Base-by-base conservation (phyloP, 78 protist species). In the Dictyostelium firmibasis region DNA sequence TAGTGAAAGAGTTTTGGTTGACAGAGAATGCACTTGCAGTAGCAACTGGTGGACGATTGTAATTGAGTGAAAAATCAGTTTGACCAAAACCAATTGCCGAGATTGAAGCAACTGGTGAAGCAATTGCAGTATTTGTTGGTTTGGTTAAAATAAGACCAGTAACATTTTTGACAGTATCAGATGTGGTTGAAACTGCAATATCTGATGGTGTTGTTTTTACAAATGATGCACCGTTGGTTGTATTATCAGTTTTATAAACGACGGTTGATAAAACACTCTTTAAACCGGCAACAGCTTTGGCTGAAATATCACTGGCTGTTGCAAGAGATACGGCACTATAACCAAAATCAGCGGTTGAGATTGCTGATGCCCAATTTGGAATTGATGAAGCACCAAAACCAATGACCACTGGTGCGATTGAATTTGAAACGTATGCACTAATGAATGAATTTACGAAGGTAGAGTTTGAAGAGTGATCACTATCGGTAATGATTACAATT, bases 401-500 rank as follows among this genome's bases (percentile, higher is more conserved):
- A 67, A 67, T 31, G 3, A 77, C 11, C 1, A 77, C n/a, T 43
- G 83, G 83, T 0, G 62, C 62, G 43, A 35, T 41, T 31, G 33
- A 31, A 36, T 31, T 25, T 41, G 31, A 18, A 41, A 25, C 20
- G 9, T 36, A 23, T 5, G 67, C 25, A 18, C 7, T 41, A 0
- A 23, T 25, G 36, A 67, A 27, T 11, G 0, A 23, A 0, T 53
- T 18, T 0, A 47, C 11, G 3, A 20, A 20, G 3, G 67, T 11
- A 18, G 72, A 16, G 23, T 38, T 35, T 4, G 92, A 14, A n/a
- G 83, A 10, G n/a, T 74, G 27, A 53, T 75, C 69, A 57, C 38
- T 77, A 57, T 86, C 92, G n/a, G 92, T 86, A 27, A 86, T 38
- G 25, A 86, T 11, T 36, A 77, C 41, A 6, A 86, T 25, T 29